Percentiles rank a stretch among this genome's conserved stretches.
phyloP scores from a whole-genome alignment of 176 grass and related monocot species.

The Neostapfia colusana region DNA sequence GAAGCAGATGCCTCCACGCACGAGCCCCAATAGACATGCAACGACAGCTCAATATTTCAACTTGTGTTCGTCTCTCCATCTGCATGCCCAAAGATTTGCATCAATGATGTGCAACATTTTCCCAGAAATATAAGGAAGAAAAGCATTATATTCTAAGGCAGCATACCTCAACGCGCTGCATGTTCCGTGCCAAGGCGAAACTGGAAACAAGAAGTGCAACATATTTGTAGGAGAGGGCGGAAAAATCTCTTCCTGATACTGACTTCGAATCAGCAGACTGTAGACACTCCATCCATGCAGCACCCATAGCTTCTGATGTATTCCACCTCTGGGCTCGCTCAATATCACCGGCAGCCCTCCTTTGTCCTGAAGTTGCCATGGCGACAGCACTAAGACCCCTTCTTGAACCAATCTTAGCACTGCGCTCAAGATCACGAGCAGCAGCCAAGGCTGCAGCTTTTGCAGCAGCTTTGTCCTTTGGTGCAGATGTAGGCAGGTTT shows the following conservation, averaged over 20 bases:
- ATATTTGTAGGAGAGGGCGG: slow-evolving; percentile 94
- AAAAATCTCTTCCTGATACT: slow-evolving; percentile 88
- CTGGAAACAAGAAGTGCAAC: slow-evolving; percentile 92
- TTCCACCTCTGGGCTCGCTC: slow-evolving; percentile 98
- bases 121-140: slow-evolving; percentile 18
- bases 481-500: slow-evolving; percentile 53
- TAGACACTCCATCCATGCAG: slow-evolving; percentile 92
- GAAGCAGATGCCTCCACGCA: slow-evolving; percentile 97
- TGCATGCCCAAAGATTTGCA: slow-evolving; percentile 52
- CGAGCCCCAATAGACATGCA: slow-evolving; percentile 62
- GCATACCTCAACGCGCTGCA: slow-evolving; percentile 78
- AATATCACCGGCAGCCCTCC: slow-evolving; percentile 74
- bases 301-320: slow-evolving; percentile 92
- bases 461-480: slow-evolving; percentile 89
- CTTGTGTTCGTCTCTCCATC: slow-evolving; percentile 88
- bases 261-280: slow-evolving; percentile 75
- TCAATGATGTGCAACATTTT: slow-evolving; percentile 26
- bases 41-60: slow-evolving; percentile 65
- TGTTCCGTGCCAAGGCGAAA: slow-evolving; percentile 87
- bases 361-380: slow-evolving; percentile 98
- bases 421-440: slow-evolving; percentile 85
- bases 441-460: slow-evolving; percentile 89
- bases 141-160: slow-evolving; percentile 30
- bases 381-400: slow-evolving; percentile 96
- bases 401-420: slow-evolving; percentile 93